phyloP scores from a whole-genome alignment of 441 rosid genomes.

The Hura crepitans region DNA sequence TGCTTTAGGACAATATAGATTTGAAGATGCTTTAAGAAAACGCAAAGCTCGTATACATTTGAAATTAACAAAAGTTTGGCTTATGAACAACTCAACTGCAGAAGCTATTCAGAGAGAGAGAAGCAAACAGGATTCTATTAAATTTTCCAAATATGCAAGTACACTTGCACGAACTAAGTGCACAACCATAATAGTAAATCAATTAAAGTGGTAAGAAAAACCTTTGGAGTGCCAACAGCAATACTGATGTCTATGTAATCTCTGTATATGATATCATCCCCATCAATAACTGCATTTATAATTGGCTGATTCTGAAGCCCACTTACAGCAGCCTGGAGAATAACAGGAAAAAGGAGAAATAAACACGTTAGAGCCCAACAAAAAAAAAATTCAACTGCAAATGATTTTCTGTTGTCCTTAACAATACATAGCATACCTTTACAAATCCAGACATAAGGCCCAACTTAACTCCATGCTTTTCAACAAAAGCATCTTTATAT shows the following conservation, averaged over 20 bases:
- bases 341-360: not conserved
- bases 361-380: constrained; percentile 16
- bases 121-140: too few species aligned
- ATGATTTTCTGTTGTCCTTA: not conserved
- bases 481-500: constrained; percentile 87
- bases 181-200: not conserved
- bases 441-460: constrained; percentile 97
- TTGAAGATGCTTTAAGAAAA: not conserved
- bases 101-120: not conserved
- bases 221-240: constrained; percentile 97
- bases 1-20: not conserved
- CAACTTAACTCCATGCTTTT: constrained; percentile 92
- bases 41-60: not conserved
- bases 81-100: not conserved
- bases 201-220: constrained; percentile 32
- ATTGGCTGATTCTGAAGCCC: constrained; percentile 95
- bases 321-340: constrained; percentile 86
- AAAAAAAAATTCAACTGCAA: constrained; percentile 5
- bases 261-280: constrained; percentile 93
- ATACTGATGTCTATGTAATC: constrained; percentile 91
- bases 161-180: not conserved
- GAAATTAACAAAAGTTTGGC: not conserved
- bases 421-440: constrained; percentile 44
- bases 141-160: not conserved
- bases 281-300: constrained; percentile 94